A percentile compares a stretch with the other conserved stretches of the same genome.
These are phyloP conservation scores for Calonectria honghensis DNA, from an alignment of 2,329 filamentous ascomycete species.

Conservation along the genomic window DNA sequence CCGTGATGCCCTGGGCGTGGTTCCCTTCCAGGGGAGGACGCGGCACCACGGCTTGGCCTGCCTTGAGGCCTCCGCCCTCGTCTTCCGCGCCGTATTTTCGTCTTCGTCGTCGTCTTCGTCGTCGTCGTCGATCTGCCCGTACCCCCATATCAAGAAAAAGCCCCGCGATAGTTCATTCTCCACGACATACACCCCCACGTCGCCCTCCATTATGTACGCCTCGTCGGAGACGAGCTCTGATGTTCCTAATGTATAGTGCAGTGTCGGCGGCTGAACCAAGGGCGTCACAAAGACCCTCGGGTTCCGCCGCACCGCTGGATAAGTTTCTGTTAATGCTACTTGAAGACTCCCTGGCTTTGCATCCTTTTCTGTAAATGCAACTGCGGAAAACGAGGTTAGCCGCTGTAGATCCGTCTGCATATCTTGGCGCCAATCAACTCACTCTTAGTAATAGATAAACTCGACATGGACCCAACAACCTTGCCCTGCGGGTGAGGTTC, in stretches of 20 bases:
- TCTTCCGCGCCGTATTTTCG: not conserved
- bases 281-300: slow-evolving; percentile 36
- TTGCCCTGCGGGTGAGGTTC: slow-evolving; percentile 35
- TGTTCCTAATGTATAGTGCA: slow-evolving; percentile 39
- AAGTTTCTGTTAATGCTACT: slow-evolving; percentile 39
- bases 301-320: slow-evolving; percentile 29
- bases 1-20: slow-evolving; percentile 26
- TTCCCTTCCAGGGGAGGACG: slow-evolving; percentile 38
- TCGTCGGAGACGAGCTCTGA: slow-evolving; percentile 40
- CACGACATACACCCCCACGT: slow-evolving; percentile 39
- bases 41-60: slow-evolving; percentile 38
- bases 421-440: not conserved
- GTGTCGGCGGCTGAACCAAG: slow-evolving; percentile 36
- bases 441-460: slow-evolving; percentile 32
- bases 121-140: slow-evolving; percentile 32
- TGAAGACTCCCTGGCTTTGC: slow-evolving; percentile 34
- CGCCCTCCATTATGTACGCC: slow-evolving; percentile 26
- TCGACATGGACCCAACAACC: slow-evolving; percentile 36
- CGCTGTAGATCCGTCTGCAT: not conserved
- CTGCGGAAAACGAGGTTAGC: slow-evolving; percentile 21
- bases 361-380: slow-evolving; percentile 36
- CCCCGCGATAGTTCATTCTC: slow-evolving; percentile 38
- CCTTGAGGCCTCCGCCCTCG: slow-evolving; percentile 7
- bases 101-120: slow-evolving; percentile 5
- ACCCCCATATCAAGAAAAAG: slow-evolving; percentile 40